Conservation (phyloP, 1,284 basidiomycete genomes). For the Pseudozyma hubeiensis region DNA sequence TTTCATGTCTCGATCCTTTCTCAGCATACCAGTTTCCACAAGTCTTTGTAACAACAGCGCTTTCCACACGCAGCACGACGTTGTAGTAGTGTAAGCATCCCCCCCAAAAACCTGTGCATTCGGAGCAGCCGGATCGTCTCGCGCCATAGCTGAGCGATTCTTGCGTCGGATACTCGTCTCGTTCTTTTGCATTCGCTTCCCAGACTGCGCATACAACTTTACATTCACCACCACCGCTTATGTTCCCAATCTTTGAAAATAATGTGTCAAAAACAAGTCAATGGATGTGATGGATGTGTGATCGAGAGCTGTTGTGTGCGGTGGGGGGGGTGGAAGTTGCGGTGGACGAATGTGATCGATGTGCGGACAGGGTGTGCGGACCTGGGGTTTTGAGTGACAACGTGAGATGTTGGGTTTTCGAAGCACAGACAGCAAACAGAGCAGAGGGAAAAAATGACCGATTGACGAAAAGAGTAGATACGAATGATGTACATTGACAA, state of each 20-base stretch:
- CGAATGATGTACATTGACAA: neutral
- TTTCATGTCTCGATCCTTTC: neutral
- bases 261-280: too few relatives aligned
- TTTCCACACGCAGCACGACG: neutral
- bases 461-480: too few relatives aligned
- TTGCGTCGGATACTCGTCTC: neutral
- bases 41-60: constrained; percentile 36
- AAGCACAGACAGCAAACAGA: neutral
- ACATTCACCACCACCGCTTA: constrained; percentile 12
- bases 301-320: too few relatives aligned
- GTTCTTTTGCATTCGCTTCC: neutral
- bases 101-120: neutral
- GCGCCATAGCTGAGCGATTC: neutral
- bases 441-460: neutral
- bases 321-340: too few relatives aligned
- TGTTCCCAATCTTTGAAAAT: neutral
- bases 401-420: too few relatives aligned
- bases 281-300: too few relatives aligned
- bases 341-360: too few relatives aligned
- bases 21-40: constrained; percentile 1
- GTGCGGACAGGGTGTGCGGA: too few relatives aligned
- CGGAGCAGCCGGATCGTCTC: neutral
- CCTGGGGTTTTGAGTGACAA: too few relatives aligned
- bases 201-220: neutral
- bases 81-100: neutral